phyloP scores from a whole-genome alignment of 805 yeast genomes.

The Schwanniomyces polymorphus region DNA sequence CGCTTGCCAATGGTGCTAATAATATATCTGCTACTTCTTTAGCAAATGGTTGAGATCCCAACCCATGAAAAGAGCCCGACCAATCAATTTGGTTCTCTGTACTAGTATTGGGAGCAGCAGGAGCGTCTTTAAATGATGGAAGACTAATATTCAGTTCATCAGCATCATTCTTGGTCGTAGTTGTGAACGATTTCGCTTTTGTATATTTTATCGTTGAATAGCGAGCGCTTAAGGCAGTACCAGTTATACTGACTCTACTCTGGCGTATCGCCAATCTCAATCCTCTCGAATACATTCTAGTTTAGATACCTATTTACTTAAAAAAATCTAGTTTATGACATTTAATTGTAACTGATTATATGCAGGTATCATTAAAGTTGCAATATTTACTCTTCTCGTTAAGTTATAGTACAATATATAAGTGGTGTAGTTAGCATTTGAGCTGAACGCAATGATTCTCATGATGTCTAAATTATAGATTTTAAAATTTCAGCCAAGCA shows the following conservation, averaged over 20 bases:
- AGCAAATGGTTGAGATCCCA: constrained; percentile 78
- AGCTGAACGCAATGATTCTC: no score
- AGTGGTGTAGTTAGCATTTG: no score
- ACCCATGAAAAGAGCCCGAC: constrained; percentile 84
- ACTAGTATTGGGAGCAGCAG: constrained; percentile 9
- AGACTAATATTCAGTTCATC: not conserved
- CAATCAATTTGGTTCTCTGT: constrained; percentile 53
- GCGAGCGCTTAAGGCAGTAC: not conserved
- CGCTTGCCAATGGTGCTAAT: constrained; percentile 57
- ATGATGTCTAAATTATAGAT: no score
- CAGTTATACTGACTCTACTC: not conserved
- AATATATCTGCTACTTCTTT: constrained; percentile 60
- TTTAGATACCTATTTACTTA: not conserved
- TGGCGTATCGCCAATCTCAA: not conserved
- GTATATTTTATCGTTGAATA: not conserved
- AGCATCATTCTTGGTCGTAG: not conserved
- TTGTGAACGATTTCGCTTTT: not conserved
- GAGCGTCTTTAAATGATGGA: constrained; percentile 21
- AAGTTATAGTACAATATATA: no score
- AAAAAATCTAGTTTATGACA: not conserved
- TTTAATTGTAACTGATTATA: no score
- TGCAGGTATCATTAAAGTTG: no score
- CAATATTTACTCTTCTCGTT: no score
- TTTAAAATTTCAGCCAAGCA: no score
- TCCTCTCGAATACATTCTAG: not conserved